Evolutionary conservation across 306 rosid genomes (phyloP).

Genomic region (Benincasa hispida): DNA sequence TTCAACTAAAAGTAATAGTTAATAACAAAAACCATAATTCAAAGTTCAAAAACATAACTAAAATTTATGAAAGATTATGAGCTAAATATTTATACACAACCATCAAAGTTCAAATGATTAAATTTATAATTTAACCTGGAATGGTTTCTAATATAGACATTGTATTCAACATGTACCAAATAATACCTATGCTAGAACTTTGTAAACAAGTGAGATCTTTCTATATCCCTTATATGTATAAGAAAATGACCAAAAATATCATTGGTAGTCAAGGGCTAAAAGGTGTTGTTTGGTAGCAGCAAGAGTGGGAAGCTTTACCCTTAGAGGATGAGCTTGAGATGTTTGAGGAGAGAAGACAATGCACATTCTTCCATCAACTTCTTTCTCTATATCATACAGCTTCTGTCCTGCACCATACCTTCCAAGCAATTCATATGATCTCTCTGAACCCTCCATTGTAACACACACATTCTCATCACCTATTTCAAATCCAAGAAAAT

Average conservation of each 20-base stretch:
- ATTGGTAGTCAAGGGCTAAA: conserved; percentile 11
- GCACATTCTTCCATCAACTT: conserved; percentile 15
- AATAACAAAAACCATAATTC: too few species aligned
- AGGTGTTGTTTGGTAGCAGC: conserved; percentile 49
- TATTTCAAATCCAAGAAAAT: conserved; percentile 5
- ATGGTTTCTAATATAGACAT: not conserved
- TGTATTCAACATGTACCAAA: not conserved
- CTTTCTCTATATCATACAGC: conserved; percentile 34
- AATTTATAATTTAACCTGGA: not conserved
- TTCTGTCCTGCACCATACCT: conserved; percentile 73
- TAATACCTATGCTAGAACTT: not conserved
- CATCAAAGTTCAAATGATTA: not conserved
- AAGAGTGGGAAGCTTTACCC: conserved; percentile 77
- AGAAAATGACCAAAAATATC: not conserved
- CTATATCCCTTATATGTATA: not conserved
- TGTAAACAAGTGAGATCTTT: not conserved
- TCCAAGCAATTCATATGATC: conserved; percentile 81
- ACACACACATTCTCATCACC: conserved; percentile 68
- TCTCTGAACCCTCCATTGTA: conserved; percentile 73
- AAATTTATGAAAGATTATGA: too few species aligned
- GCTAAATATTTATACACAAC: not conserved
- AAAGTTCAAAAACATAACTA: too few species aligned
- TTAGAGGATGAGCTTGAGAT: conserved; percentile 26
- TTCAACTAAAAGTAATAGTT: too few species aligned
- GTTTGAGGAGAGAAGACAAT: conserved; percentile 49